phyloP scores from a whole-genome alignment of 2,329 filamentous ascomycete species.

The Stagonosporopsis rhizophila region DNA sequence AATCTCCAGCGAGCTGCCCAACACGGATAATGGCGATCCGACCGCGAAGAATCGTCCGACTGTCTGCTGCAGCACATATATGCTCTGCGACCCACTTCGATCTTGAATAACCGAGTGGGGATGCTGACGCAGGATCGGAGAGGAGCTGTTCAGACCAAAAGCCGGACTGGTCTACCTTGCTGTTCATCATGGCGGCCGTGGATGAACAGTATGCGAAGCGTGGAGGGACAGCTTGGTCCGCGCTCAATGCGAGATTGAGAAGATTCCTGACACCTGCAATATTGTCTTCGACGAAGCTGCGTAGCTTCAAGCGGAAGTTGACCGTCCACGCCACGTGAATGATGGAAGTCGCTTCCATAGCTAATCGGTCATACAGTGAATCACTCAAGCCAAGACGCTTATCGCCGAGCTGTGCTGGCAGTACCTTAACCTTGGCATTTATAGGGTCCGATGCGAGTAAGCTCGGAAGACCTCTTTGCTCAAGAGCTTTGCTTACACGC shows the following conservation, averaged over 20 bases:
- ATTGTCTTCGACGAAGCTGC: slow-evolving; percentile 62
- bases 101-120: slow-evolving; percentile 61
- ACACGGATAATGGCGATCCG: slow-evolving; percentile 48
- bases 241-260: slow-evolving; percentile 53
- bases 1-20: slow-evolving; percentile 51
- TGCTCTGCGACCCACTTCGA: slow-evolving; percentile 66
- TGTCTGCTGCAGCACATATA: slow-evolving; percentile 55
- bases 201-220: slow-evolving; percentile 61
- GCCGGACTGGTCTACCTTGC: slow-evolving; percentile 18
- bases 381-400: slow-evolving; percentile 57
- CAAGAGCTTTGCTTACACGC: slow-evolving; percentile 44
- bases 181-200: slow-evolving; percentile 54
- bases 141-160: slow-evolving; percentile 53
- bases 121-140: slow-evolving; percentile 52
- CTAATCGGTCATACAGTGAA: slow-evolving; percentile 52
- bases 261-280: slow-evolving; percentile 60
- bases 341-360: slow-evolving; percentile 57
- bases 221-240: slow-evolving; percentile 38
- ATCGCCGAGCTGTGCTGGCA: slow-evolving; percentile 59
- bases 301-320: slow-evolving; percentile 66
- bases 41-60: slow-evolving; percentile 37
- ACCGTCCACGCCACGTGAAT: slow-evolving; percentile 72
- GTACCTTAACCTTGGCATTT: slow-evolving; percentile 54
- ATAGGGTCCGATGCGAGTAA: slow-evolving; percentile 22
- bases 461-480: slow-evolving; percentile 39